Evolutionary conservation across 1,139 yeast species (phyloP), one percentile per base, ranked within the genome.

Genomic region (Debaryomycetaceae sp.): DNA sequence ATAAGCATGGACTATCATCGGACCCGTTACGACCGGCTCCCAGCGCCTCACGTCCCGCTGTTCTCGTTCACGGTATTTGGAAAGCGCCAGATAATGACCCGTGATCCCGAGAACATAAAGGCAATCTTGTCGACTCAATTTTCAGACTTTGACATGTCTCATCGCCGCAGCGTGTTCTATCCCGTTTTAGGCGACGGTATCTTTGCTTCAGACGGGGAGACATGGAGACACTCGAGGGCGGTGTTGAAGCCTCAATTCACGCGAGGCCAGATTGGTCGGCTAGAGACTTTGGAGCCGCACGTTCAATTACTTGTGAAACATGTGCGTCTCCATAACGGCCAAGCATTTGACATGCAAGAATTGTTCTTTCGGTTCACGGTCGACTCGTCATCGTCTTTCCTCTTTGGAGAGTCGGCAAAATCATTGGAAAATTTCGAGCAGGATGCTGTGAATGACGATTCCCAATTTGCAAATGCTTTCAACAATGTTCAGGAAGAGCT

Each of bases 161-260:
- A 73, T 68, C 33, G 73, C 72, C 10, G 59, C 52, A 23, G 73
- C 68, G 3, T 73, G 78, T 78, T 65, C 68, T 39, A 73, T 69
- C 42, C 62, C 75, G 14, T 53, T 78, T 29, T 65, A 73, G 2
- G 53, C n/a, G 68, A 68, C 33, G 78, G 79, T 3, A 71, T 72
- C 34, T 72, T 72, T 50, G 69, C 77, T 2, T 54, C 68, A 23
- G 73, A 68, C 33, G 73, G 72, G 8, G 59, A 52, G 23, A 73
- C 68, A 4, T 72, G 79, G 79, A 66, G 68, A 39, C 73, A 70
- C 42, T 62, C 75, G 14, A 53, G 79, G 29, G 65, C 73, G 2
- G 53, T 73, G 69, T 58, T 73, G 40, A 57, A 77, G 34, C 78
- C 79, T 1, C 77, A 70, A 46, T 73, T 73, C 47, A 58, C 70